Percentiles rank a stretch among this genome's conserved stretches.
Conservation (phyloP, 176 grass and related monocot genomes). For the Puya raimondii region DNA sequence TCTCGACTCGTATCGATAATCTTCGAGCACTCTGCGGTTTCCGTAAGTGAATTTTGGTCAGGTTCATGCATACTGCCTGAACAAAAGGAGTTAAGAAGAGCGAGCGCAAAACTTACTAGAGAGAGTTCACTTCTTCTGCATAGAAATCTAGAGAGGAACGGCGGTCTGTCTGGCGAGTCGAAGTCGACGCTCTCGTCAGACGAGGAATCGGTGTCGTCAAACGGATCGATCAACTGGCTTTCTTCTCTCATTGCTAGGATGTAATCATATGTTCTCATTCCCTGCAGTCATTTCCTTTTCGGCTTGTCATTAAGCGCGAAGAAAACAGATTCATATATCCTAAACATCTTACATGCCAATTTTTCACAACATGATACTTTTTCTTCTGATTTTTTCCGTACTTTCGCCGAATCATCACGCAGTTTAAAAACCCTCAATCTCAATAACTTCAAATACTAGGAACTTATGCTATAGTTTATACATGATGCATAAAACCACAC, state of each 20-base stretch:
- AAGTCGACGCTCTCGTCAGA: constrained; percentile 69
- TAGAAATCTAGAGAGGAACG: constrained; percentile 44
- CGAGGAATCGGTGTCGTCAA: constrained; percentile 61
- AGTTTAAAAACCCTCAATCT: too few relatives aligned
- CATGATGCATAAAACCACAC: constrained; percentile 15
- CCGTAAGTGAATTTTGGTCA: neutral
- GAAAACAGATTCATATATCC: neutral
- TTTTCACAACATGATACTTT: too few relatives aligned
- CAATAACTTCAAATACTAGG: too few relatives aligned
- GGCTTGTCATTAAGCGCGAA: neutral
- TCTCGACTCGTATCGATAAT: constrained; percentile 75
- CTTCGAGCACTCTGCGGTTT: constrained; percentile 48
- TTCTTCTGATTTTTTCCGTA: too few relatives aligned
- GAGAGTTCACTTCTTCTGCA: constrained; percentile 37
- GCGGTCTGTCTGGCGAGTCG: constrained; percentile 52
- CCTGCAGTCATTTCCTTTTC: constrained; percentile 24
- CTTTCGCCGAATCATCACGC: too few relatives aligned
- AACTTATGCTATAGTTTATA: too few relatives aligned
- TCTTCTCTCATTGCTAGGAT: constrained; percentile 92
- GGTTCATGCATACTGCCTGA: neutral
- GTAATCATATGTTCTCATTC: constrained; percentile 98
- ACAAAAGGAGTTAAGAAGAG: neutral
- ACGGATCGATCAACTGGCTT: constrained; percentile 46
- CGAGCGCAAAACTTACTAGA: constrained; percentile 37
- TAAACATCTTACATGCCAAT: too few relatives aligned